Conservation (phyloP, 352 stramenopile species). For the Globisporangium nagaii region DNA sequence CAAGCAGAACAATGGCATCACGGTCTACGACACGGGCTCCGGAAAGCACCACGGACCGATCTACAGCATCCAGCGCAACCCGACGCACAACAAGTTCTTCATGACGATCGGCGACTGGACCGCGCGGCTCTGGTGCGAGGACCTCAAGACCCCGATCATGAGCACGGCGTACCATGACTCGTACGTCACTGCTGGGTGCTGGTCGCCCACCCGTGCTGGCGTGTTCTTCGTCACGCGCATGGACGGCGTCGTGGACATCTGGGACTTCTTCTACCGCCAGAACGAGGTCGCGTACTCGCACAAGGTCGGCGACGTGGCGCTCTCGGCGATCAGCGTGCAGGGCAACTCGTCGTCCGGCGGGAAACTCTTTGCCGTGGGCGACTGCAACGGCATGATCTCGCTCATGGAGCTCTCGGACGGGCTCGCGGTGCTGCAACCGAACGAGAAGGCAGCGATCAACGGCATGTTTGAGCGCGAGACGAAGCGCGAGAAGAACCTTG, state of each 20-base stretch:
- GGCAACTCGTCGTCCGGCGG: conserved; percentile 84
- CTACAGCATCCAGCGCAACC: conserved; percentile 95
- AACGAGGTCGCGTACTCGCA: conserved; percentile 97
- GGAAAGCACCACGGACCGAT: conserved; percentile 96
- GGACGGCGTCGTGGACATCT: conserved; percentile 97
- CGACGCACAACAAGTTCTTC: conserved; percentile 98
- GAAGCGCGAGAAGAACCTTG: conserved; percentile 95
- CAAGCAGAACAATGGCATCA: conserved; percentile 97
- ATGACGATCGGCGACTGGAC: conserved; percentile 97
- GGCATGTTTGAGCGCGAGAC: conserved; percentile 96
- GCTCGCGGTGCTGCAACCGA: conserved; percentile 85
- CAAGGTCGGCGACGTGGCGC: conserved; percentile 91
- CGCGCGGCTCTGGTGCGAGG: conserved; percentile 94
- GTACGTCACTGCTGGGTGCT: conserved; percentile 96
- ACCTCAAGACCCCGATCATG: conserved; percentile 97
- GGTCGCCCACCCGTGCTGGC: conserved; percentile 92
- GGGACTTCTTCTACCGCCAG: conserved; percentile 97
- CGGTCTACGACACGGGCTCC: conserved; percentile 91
- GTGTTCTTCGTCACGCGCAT: conserved; percentile 97
- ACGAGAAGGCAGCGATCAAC: conserved; percentile 94
- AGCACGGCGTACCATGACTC: conserved; percentile 95
- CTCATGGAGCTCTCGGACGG: conserved; percentile 94
- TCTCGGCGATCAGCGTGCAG: conserved; percentile 93
- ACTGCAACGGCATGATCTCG: conserved; percentile 95
- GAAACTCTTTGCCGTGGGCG: conserved; percentile 93